Evolutionary conservation across 805 yeast genomes (phyloP).

Genomic region (Metschnikowia vanudenii): DNA sequence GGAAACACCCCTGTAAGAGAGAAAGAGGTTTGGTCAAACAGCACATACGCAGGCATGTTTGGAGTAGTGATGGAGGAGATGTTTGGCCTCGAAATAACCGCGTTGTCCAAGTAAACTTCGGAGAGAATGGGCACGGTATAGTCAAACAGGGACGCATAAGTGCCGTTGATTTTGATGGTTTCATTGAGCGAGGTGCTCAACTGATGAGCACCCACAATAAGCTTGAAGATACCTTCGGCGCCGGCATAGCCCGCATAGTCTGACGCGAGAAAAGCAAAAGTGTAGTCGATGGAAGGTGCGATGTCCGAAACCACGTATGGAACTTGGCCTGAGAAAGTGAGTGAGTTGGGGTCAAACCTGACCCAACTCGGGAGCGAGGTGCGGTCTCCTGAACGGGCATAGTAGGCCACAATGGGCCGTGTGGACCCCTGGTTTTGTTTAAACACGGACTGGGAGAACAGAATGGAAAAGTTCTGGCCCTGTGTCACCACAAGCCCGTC

Average conservation of each 20-base stretch:
- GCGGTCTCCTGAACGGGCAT: conserved; percentile 78
- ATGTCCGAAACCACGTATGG: conserved; percentile 82
- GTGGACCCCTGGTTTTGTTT: conserved; percentile 41
- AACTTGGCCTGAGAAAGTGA: conserved; percentile 81
- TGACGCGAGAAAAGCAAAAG: conserved; percentile 72
- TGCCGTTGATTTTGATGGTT: conserved; percentile 61
- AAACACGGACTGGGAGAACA: conserved; percentile 65
- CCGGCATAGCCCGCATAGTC: conserved; percentile 76
- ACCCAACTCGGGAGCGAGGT: conserved; percentile 93
- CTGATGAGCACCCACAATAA: conserved; percentile 86
- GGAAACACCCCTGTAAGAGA: conserved; percentile 60
- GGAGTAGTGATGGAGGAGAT: conserved; percentile 50
- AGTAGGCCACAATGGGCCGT: conserved; percentile 59
- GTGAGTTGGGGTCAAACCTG: conserved; percentile 55
- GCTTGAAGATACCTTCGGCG: conserved; percentile 63
- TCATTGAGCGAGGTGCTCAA: conserved; percentile 64
- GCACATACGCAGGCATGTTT: conserved; percentile 62
- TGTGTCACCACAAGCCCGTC: conserved; percentile 74
- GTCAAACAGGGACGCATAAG: conserved; percentile 54
- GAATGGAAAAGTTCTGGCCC: conserved; percentile 60
- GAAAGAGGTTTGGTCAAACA: conserved; percentile 37
- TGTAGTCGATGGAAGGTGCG: conserved; percentile 80
- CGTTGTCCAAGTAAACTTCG: conserved; percentile 64
- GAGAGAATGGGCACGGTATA: conserved; percentile 60
- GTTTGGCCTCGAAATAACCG: conserved; percentile 44